These are phyloP conservation scores for Hypericum perforatum DNA, from an alignment of 345 rosid genomes.

Conservation along the genomic window DNA sequence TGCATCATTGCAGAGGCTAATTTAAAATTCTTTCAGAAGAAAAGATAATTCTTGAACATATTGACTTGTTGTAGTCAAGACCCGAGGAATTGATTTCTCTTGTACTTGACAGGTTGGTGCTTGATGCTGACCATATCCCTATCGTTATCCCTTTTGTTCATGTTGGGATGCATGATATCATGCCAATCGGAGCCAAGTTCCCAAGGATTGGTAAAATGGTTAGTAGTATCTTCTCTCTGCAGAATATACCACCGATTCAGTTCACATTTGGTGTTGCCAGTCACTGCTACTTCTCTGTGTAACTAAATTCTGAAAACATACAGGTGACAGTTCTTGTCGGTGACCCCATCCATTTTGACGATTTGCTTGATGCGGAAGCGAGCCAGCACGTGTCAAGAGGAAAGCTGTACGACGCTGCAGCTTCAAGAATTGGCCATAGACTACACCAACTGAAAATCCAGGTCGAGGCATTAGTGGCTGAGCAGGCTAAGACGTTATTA, in stretches of 20 bases:
- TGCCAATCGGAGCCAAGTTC: slow-evolving; percentile 83
- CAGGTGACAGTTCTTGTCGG: slow-evolving; percentile 89
- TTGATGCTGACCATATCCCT: slow-evolving; percentile 75
- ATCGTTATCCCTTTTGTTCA: slow-evolving; percentile 91
- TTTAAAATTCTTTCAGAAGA: too few relatives aligned
- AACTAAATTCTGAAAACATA: not conserved
- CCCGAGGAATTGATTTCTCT: not conserved
- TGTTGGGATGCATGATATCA: slow-evolving; percentile 87
- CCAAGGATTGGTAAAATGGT: slow-evolving; percentile 92
- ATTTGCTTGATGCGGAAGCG: slow-evolving; percentile 41
- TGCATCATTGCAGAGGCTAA: too few relatives aligned
- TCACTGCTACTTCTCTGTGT: not conserved
- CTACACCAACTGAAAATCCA: slow-evolving; percentile 45
- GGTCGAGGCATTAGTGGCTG: slow-evolving; percentile 54
- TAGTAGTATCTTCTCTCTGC: slow-evolving; percentile 14
- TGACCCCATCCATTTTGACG: slow-evolving; percentile 72
- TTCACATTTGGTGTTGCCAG: not conserved
- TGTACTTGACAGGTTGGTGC: slow-evolving; percentile 47
- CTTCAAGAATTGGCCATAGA: slow-evolving; percentile 63
- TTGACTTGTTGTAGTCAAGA: not conserved
- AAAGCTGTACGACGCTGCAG: slow-evolving; percentile 71
- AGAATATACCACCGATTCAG: not conserved
- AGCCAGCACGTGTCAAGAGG: slow-evolving; percentile 41
- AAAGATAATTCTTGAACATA: not conserved
- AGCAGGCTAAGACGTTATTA: slow-evolving; percentile 25